Percentiles rank a stretch among this genome's conserved stretches.
Evolutionary conservation across 1,139 yeast species (phyloP).

Genomic region (Kodamaea arcana): DNA sequence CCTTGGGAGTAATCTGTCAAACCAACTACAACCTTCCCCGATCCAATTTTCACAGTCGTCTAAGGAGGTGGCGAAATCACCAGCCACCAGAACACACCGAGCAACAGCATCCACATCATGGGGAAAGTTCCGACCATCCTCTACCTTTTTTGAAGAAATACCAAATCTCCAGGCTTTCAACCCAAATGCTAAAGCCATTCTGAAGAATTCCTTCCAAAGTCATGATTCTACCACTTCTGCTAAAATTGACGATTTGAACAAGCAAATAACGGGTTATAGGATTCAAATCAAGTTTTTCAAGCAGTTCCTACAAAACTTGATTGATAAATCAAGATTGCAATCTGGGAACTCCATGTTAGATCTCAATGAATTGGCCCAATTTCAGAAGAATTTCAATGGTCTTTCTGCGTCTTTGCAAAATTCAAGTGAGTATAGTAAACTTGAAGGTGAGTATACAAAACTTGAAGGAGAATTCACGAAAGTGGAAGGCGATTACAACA

Average conservation of each 20-base stretch:
- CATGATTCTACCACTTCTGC: constrained; percentile 14
- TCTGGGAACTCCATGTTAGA: constrained; percentile 13
- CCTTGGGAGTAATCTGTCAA: constrained; percentile 1
- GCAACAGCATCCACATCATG: constrained; percentile 19
- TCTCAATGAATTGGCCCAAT: constrained; percentile 20
- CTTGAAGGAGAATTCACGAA: constrained; percentile 14
- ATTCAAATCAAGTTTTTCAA: constrained; percentile 42
- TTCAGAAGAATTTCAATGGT: constrained; percentile 21
- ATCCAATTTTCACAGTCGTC: constrained; percentile 1
- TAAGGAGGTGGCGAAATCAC: neutral
- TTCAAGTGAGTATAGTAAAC: constrained; percentile 6
- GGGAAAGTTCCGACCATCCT: constrained; percentile 29
- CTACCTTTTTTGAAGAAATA: constrained; percentile 9
- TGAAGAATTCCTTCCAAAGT: constrained; percentile 9
- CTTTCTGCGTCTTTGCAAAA: constrained; percentile 10
- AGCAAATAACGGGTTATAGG: constrained; percentile 39
- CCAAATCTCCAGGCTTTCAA: constrained; percentile 8
- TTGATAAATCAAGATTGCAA: constrained; percentile 21
- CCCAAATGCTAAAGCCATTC: constrained; percentile 5
- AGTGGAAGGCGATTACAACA: constrained; percentile 15
- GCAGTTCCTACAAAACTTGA: constrained; percentile 37
- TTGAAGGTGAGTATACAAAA: constrained; percentile 14
- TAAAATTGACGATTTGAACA: constrained; percentile 32
- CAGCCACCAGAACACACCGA: constrained; percentile 3
- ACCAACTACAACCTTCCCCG: constrained; percentile 2